Percentiles rank a stretch among this genome's conserved stretches.
Evolutionary conservation across 1,284 basidiomycete species (phyloP).

Genomic region (Stygiomarasmius scandens): DNA sequence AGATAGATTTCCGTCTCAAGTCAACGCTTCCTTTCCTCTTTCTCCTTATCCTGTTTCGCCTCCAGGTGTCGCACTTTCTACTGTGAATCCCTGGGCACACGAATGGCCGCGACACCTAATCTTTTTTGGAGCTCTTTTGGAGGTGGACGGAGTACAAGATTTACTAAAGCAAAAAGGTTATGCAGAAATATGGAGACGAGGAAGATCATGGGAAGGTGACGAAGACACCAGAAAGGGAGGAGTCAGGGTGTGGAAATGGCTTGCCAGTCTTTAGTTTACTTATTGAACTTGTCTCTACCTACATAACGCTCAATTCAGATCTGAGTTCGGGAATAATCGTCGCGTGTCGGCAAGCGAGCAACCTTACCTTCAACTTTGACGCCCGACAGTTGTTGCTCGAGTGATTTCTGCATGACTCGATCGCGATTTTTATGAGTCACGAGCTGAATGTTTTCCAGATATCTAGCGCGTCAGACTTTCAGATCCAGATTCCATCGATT

Average conservation of each 20-base stretch:
- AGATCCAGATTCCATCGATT: constrained; percentile 14
- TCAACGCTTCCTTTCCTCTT: constrained; percentile 68
- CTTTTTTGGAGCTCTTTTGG: constrained; percentile 76
- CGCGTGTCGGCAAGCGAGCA: no score
- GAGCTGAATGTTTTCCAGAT: neutral
- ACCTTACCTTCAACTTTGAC: no score
- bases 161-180: constrained; percentile 68
- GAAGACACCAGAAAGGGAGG: constrained; percentile 77
- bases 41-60: constrained; percentile 61
- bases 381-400: no score
- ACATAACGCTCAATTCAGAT: no score
- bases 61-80: constrained; percentile 42
- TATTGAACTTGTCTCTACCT: no score
- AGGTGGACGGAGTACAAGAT: constrained; percentile 48
- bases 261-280: no score
- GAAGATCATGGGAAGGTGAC: constrained; percentile 87
- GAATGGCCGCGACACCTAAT: constrained; percentile 83
- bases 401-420: neutral
- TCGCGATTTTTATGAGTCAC: neutral
- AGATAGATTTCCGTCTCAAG: constrained; percentile 62
- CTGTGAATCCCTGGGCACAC: constrained; percentile 55
- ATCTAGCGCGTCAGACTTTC: constrained; percentile 7
- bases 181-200: constrained; percentile 60
- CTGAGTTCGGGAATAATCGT: no score
- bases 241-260: constrained; percentile 68